phyloP scores from a whole-genome alignment of 2,329 filamentous ascomycete species.

The Colletotrichum tanaceti region DNA sequence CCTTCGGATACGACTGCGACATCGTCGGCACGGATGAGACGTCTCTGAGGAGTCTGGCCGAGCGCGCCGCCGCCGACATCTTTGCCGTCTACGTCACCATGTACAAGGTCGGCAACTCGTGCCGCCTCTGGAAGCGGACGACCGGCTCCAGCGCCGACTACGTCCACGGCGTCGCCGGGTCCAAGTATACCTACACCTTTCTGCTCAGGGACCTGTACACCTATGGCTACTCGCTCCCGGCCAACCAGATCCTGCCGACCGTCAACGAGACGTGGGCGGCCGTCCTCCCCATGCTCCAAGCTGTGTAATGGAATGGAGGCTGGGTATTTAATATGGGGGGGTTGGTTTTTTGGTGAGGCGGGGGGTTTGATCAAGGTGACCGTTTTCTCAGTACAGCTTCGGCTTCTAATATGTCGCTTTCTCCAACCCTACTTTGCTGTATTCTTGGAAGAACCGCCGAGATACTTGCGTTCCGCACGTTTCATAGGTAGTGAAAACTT shows the following conservation, averaged over 20 bases:
- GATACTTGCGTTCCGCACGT: too few species aligned
- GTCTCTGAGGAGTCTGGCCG: conserved; percentile 23
- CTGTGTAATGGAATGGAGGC: not conserved
- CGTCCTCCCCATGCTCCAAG: conserved; percentile 40
- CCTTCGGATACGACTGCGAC: conserved; percentile 40
- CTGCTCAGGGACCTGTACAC: conserved; percentile 37
- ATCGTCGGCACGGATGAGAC: conserved; percentile 38
- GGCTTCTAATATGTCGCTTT: too few species aligned
- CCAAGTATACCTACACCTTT: conserved; percentile 40
- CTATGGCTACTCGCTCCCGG: conserved; percentile 38
- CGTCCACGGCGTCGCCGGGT: conserved; percentile 40
- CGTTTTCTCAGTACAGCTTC: too few species aligned
- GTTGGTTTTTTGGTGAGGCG: too few species aligned
- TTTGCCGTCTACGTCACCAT: conserved; percentile 38
- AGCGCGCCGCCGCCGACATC: conserved; percentile 35
- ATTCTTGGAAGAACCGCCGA: too few species aligned
- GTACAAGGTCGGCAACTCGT: conserved; percentile 43
- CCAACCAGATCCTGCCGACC: conserved; percentile 39
- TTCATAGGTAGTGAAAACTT: too few species aligned
- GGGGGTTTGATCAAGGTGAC: too few species aligned
- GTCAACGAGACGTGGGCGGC: conserved; percentile 41
- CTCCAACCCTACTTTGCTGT: too few species aligned
- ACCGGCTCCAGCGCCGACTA: conserved; percentile 44
- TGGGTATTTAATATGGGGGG: too few species aligned
- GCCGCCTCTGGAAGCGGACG: conserved; percentile 41